These are phyloP conservation scores for Wickerhamiella sorbophila DNA, from an alignment of 805 yeast species.

Conservation along the genomic window DNA sequence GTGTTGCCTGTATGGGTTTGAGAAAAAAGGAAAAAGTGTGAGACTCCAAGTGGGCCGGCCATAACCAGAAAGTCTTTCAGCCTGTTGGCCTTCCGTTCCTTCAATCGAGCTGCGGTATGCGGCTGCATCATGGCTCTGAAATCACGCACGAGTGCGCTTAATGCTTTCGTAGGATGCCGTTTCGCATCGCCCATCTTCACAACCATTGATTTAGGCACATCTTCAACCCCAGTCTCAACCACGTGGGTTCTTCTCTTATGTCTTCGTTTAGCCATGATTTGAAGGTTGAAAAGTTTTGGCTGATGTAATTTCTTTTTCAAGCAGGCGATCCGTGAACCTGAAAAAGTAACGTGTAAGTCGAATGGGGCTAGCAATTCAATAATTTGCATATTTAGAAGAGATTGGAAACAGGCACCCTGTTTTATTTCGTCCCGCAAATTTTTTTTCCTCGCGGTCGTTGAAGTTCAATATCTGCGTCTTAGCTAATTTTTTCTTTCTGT, in stretches of 20 bases:
- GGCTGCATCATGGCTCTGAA: slow-evolving; percentile 89
- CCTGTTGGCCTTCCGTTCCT: slow-evolving; percentile 76
- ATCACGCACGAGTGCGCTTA: slow-evolving; percentile 74
- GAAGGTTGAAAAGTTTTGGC: not conserved
- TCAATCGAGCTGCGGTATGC: slow-evolving; percentile 78
- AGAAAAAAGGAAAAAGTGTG: slow-evolving; percentile 75
- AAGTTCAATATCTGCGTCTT: too few relatives aligned
- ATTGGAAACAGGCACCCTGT: too few relatives aligned
- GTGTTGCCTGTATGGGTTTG: slow-evolving; percentile 63
- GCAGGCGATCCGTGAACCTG: not conserved
- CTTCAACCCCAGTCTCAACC: slow-evolving; percentile 48
- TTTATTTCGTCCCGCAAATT: too few relatives aligned
- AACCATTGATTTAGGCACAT: slow-evolving; percentile 89
- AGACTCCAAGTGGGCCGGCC: slow-evolving; percentile 93
- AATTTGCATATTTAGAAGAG: too few relatives aligned
- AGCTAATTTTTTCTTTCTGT: not conserved
- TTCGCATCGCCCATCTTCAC: slow-evolving; percentile 63
- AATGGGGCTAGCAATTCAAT: too few relatives aligned
- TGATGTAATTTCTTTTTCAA: slow-evolving; percentile 1
- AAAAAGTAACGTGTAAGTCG: too few relatives aligned
- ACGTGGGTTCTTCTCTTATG: slow-evolving; percentile 81
- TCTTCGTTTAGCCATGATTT: slow-evolving; percentile 22
- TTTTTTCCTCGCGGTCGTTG: too few relatives aligned
- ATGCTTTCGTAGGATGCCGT: slow-evolving; percentile 53
- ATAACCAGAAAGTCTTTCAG: slow-evolving; percentile 91